Base-by-base conservation (phyloP, 2,329 filamentous ascomycete genomes). In the Colletotrichum tanaceti region DNA sequence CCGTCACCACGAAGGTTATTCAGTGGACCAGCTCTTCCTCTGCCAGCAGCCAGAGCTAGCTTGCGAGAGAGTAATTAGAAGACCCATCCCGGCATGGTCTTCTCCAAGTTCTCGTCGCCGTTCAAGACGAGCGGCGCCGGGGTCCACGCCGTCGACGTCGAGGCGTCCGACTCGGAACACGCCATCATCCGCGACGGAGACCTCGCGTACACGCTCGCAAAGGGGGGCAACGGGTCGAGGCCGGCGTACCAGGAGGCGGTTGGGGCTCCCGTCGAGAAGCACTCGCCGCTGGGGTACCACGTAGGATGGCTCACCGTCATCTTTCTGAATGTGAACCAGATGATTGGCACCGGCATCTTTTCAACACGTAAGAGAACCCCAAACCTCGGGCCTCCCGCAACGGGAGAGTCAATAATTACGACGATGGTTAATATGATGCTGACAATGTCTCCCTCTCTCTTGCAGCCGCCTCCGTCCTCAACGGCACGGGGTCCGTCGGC, bases 321-420 rank as follows among this genome's bases (percentile, higher is more conserved):
- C 41, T 88, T 89, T 41, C 75, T 90, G 60, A 90, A 90, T 65
- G 75, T 90, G 44, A 87, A 85, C 65, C 84, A 85, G 75, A 90
- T 90, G 87, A 80, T 90, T 50, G 88, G 88, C 0, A 89, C 87
- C 0, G 87, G 87, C 43, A 84, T 89, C 24, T 89, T 87, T 65
- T 90, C 88, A 0, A 90, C 89, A 0, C 89, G 87, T 89, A 73
- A 72, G 87, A 20, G 3, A 32, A 32, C 28, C 28, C 28, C 2
- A n/a, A n/a, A 3, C 14, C 14, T 6, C 2, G 4, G 2, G 7
- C 28, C 28, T 32, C 28, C 10, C 9, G 16, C 5, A 2, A n/a
- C 4, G 3, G 32, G 9, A 16, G 11, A 9, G 11, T 32, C 18
- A 28, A 9, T n/a, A n/a, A n/a, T n/a, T n/a, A 24, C 47, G 22